Percentiles rank a stretch among this genome's conserved stretches.
These are phyloP conservation scores for Musa troglodytarum DNA, from an alignment of 176 grass and related monocot genomes.

Conservation along the genomic window DNA sequence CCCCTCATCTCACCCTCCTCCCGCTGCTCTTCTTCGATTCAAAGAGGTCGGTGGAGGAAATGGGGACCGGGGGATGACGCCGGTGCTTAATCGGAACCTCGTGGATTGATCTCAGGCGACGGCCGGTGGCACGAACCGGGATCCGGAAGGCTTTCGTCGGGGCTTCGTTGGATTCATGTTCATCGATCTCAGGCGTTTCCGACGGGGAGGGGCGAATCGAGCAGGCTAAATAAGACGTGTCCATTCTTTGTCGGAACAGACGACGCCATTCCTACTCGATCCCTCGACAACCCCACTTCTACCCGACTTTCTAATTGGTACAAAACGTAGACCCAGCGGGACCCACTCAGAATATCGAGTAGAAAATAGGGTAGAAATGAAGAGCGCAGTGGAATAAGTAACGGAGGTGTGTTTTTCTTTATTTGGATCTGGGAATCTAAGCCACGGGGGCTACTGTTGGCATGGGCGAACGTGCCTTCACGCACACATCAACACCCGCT, in stretches of 20 bases:
- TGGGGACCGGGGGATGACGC: neutral
- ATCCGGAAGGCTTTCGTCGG: neutral
- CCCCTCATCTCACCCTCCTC: neutral
- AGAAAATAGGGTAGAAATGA: too few species aligned
- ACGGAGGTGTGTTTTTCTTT: too few species aligned
- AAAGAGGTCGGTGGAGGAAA: neutral
- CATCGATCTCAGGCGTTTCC: neutral
- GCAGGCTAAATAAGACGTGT: neutral
- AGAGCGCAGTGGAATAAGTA: too few species aligned
- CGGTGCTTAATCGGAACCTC: neutral
- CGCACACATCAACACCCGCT: too few species aligned
- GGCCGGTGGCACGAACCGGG: neutral
- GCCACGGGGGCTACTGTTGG: too few species aligned
- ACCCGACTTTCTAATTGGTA: too few species aligned
- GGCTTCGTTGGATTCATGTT: neutral
- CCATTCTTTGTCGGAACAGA: neutral
- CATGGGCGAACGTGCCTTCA: too few species aligned
- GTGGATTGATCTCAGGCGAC: neutral
- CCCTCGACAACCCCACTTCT: too few species aligned
- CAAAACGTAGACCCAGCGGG: too few species aligned
- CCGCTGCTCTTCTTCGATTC: neutral
- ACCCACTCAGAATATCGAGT: too few species aligned
- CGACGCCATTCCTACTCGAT: neutral
- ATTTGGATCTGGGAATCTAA: too few species aligned
- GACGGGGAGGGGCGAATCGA: neutral